Evolutionary conservation across 257 asterid genomes (phyloP), one percentile per base, ranked within the genome.

Genomic region (Gentiana dahurica): DNA sequence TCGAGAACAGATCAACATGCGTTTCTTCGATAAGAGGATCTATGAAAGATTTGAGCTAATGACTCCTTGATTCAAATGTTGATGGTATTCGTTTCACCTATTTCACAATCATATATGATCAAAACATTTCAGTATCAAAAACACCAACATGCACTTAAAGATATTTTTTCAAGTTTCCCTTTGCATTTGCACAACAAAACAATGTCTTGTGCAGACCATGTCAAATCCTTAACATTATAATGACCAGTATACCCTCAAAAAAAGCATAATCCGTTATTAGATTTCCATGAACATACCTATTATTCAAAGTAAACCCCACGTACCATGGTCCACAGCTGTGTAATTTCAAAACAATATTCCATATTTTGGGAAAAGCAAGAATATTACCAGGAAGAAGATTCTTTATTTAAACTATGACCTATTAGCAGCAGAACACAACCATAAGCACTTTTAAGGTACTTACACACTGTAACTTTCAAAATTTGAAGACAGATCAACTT

Each of bases 301-400:
- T 68, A 61, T 61, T 65, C 55, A 53, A 60, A 73, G 62, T 55
- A 46, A 45, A 69, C 62, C 54, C 69, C 60, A 69, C 67, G 66
- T 72, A 76, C 76, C 87, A 79, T 81, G 85, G 65, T 58, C 61
- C 52, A 77, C 80, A 78, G 57, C 46, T 68, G 2, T 56, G 24
- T 54, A 68, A 49, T 41, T 49, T 48, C 66, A 69, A 59, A 3
- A 58, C 69, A 49, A 55, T 3, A 38, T 8, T 13, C 4, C 34
- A 62, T 58, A 58, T 53, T 61, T 60, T 49, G 60, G 45, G 61
- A 59, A 60, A 61, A 56, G 47, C 57, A 59, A 54, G 54, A 48
- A 64, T 47, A 38, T 36, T 34, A 36, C 35, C 37, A 55, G 43
- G 37, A 43, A 46, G 49, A 51, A 64, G 57, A 59, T 54, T 69